Percentiles rank a stretch among this genome's conserved stretches.
phyloP scores from a whole-genome alignment of 164 flowering plant species.

The Kingdonia uniflora region DNA sequence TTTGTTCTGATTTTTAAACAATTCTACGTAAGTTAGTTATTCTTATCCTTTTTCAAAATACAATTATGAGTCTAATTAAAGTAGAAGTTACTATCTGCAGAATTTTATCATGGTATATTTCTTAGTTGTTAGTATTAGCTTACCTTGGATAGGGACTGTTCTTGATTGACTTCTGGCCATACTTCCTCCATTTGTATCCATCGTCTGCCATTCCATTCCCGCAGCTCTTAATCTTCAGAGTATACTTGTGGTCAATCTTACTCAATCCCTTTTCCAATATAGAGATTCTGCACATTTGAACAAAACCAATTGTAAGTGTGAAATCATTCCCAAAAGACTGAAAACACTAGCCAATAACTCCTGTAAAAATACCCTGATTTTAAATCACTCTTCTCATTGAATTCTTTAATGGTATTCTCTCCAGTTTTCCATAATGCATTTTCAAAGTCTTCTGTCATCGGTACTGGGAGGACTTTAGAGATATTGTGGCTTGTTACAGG shows the following conservation, averaged over 20 bases:
- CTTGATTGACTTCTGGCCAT: constrained; percentile 92
- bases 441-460: constrained; percentile 45
- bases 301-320: not conserved
- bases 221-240: constrained; percentile 53
- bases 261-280: constrained; percentile 31
- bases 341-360: not conserved
- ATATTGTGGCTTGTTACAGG: constrained; percentile 11
- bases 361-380: constrained; percentile 28
- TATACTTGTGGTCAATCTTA: constrained; percentile 59
- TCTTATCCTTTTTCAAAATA: no score
- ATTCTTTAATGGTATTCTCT: constrained; percentile 2
- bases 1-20: no score
- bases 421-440: constrained; percentile 28
- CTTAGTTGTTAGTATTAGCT: not conserved
- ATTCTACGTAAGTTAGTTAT: no score
- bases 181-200: constrained; percentile 96
- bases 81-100: no score
- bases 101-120: no score
- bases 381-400: constrained; percentile 5
- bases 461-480: constrained; percentile 38
- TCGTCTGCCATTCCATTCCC: constrained; percentile 63
- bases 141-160: constrained; percentile 84
- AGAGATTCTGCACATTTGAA: constrained; percentile 24
- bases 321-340: not conserved
- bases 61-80: no score